These are phyloP conservation scores for Vigna radiata DNA, from an alignment of 306 rosid species.

Conservation along the genomic window DNA sequence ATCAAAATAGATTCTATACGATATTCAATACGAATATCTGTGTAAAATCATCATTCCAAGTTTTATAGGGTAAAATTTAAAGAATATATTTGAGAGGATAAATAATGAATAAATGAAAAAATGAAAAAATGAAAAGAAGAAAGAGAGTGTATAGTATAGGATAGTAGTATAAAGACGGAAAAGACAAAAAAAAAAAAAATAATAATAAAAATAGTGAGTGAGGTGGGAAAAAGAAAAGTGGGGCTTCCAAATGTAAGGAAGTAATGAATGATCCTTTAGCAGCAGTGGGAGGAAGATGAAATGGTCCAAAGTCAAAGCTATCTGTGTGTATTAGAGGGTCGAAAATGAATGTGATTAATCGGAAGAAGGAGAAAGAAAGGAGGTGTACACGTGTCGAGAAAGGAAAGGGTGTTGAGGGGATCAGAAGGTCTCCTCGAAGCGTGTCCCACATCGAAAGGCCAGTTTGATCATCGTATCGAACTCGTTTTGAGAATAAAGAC, in stretches of 20 bases:
- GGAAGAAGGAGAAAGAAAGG: neutral
- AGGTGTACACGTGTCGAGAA: slow-evolving; percentile 43
- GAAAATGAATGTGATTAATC: neutral
- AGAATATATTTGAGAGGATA: too few relatives aligned
- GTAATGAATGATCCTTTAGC: neutral
- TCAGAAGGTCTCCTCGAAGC: slow-evolving; percentile 6
- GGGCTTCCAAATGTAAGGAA: slow-evolving; percentile 18
- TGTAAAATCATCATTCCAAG: neutral
- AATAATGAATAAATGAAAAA: too few relatives aligned
- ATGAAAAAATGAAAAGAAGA: too few relatives aligned
- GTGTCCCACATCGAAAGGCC: slow-evolving; percentile 39
- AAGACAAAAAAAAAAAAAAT: neutral
- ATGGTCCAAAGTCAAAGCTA: too few relatives aligned
- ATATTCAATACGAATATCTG: neutral
- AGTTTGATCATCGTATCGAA: slow-evolving; percentile 57
- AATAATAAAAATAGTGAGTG: neutral
- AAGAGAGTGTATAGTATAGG: too few relatives aligned
- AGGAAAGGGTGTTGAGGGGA: neutral
- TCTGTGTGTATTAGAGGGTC: too few relatives aligned
- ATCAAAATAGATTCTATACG: neutral
- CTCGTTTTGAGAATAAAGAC: slow-evolving; percentile 52
- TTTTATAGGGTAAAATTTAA: too few relatives aligned
- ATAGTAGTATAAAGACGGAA: neutral
- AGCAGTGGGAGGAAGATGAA: too few relatives aligned
- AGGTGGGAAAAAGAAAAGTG: neutral